Percentiles rank a stretch among this genome's conserved stretches.
Conservation (phyloP, 768 basidiomycete species). For the Leccinum truebloodii region DNA sequence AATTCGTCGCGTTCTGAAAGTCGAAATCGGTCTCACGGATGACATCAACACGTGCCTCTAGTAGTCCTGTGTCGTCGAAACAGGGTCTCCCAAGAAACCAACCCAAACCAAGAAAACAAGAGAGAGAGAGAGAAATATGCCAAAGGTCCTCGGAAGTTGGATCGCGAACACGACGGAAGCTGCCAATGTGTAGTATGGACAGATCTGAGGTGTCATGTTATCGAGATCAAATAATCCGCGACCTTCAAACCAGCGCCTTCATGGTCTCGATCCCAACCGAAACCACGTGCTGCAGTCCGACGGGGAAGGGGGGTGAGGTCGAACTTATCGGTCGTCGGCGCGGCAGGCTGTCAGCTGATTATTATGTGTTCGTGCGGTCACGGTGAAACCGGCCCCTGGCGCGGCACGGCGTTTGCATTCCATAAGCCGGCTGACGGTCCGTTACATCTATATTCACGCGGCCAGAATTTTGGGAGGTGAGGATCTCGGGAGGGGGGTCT, state of each 20-base stretch:
- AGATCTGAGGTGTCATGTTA: not conserved
- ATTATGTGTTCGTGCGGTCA: not conserved
- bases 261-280: not conserved
- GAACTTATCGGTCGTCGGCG: not conserved
- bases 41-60: not conserved
- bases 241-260: not conserved
- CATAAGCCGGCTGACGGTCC: not conserved
- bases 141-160: not conserved
- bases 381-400: not conserved
- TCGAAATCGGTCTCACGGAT: conserved; percentile 2
- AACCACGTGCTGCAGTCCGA: not conserved
- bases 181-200: not conserved
- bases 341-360: not conserved
- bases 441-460: not conserved
- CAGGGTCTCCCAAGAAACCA: not conserved
- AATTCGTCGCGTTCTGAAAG: not conserved
- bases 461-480: not conserved
- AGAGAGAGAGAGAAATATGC: not conserved
- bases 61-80: not conserved
- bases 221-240: not conserved
- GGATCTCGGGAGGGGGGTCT: not conserved
- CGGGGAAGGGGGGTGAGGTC: not conserved
- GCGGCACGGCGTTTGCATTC: not conserved
- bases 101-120: not conserved
- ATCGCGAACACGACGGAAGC: conserved; percentile 1